A percentile compares a stretch with the other conserved stretches of the same genome.
phyloP scores from a whole-genome alignment of 1,284 basidiomycete genomes.

The Sporisorium iseilematis-ciliati region DNA sequence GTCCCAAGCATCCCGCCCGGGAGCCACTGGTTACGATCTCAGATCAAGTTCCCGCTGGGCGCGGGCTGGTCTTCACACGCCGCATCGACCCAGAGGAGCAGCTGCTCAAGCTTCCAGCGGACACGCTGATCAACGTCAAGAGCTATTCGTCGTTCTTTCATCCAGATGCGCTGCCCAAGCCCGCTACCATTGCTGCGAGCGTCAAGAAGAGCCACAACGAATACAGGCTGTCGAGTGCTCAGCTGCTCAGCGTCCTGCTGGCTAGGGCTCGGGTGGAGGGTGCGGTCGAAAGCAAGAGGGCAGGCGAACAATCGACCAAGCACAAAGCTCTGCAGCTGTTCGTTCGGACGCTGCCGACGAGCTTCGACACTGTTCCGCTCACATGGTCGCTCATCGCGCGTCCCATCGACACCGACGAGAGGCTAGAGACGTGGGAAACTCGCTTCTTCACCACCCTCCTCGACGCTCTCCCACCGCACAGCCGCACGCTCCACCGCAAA shows the following conservation, averaged over 20 bases:
- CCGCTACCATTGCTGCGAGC: conserved; percentile 5
- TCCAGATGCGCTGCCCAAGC: conserved; percentile 16
- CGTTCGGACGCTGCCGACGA: conserved; percentile 42
- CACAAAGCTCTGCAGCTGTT: conserved; percentile 38
- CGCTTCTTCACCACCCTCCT: conserved; percentile 28
- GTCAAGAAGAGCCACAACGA: not conserved
- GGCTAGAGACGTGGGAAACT: conserved; percentile 1
- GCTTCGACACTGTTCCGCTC: conserved; percentile 51
- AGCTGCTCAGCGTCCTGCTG: conserved; percentile 38
- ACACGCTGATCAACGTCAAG: conserved; percentile 41
- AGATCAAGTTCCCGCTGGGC: conserved; percentile 40
- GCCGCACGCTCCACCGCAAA: conserved; percentile 12
- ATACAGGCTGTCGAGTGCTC: conserved; percentile 24
- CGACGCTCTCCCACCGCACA: conserved; percentile 37
- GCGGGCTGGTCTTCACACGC: conserved; percentile 44
- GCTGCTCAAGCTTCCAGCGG: conserved; percentile 24
- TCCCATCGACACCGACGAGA: not conserved
- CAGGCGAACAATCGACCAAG: conserved; percentile 4
- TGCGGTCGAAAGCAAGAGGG: not conserved
- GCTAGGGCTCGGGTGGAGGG: conserved; percentile 19
- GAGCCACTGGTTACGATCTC: conserved; percentile 19
- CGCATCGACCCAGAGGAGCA: conserved; percentile 30
- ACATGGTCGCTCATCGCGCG: conserved; percentile 36
- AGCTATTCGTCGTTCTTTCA: conserved; percentile 25
- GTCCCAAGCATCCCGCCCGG: not conserved